Percentiles rank a stretch among this genome's conserved stretches.
Evolutionary conservation across 1,284 basidiomycete species (phyloP).

Genomic region (Prillingera fragicola): DNA sequence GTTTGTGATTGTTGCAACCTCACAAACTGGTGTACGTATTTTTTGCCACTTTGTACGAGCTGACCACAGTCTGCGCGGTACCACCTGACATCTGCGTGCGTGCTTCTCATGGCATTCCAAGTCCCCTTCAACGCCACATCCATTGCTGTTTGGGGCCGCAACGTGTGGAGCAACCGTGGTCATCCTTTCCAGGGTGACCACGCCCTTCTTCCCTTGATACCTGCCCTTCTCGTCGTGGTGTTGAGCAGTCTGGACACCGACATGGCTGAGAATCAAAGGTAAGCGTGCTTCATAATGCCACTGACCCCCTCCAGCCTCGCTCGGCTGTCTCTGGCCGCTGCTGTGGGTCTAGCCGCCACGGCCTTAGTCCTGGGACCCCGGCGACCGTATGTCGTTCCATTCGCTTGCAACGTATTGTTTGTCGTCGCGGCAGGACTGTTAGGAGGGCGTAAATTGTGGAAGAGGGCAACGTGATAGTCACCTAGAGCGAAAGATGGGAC

Average conservation of each 20-base stretch:
- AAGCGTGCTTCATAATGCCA: too few relatives aligned
- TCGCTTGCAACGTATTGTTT: neutral
- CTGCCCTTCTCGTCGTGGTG: slow-evolving; percentile 28
- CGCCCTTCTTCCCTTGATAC: slow-evolving; percentile 21
- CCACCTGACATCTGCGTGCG: slow-evolving; percentile 52
- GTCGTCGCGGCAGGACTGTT: neutral
- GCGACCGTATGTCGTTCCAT: neutral
- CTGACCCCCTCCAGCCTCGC: too few relatives aligned
- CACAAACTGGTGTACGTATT: too few relatives aligned
- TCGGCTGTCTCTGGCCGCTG: too few relatives aligned
- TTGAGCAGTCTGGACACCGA: slow-evolving; percentile 26
- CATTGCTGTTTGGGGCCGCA: slow-evolving; percentile 83
- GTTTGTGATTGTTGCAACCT: neutral
- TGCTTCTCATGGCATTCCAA: slow-evolving; percentile 76
- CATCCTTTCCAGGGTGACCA: slow-evolving; percentile 21
- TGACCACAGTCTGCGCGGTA: neutral
- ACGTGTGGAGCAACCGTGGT: slow-evolving; percentile 43
- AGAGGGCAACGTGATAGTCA: too few relatives aligned
- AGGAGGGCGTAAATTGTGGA: too few relatives aligned
- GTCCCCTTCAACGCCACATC: slow-evolving; percentile 74
- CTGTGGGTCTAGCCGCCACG: too few relatives aligned
- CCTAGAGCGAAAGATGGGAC: too few relatives aligned
- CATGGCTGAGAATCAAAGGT: neutral
- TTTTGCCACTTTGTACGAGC: neutral
- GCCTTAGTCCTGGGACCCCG: neutral